These are phyloP conservation scores for Ambispora gerdemannii DNA, from an alignment of 192 early-diverging fungal genomes.

Conservation along the genomic window DNA sequence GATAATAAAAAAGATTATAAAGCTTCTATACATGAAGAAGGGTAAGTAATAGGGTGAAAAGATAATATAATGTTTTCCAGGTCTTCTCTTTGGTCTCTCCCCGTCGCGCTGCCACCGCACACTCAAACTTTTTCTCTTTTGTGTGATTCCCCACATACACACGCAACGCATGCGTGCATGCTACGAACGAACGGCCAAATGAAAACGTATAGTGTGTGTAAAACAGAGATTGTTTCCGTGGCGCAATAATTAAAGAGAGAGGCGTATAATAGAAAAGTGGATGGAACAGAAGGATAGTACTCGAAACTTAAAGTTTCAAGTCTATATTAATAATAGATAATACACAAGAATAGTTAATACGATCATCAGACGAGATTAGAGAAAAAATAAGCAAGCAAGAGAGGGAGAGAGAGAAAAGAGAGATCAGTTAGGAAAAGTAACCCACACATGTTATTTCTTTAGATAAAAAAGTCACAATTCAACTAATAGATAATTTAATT, in stretches of 20 bases:
- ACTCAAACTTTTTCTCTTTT: background rate
- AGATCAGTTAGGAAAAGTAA: constrained; percentile 8
- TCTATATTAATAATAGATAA: background rate
- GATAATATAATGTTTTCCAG: background rate
- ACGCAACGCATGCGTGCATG: too few relatives aligned
- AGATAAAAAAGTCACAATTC: constrained; percentile 15
- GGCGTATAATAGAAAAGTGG: background rate
- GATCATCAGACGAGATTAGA: background rate
- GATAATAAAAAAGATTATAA: constrained; percentile 25
- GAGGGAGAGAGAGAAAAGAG: constrained; percentile 26
- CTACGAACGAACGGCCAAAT: background rate
- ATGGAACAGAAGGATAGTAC: background rate
- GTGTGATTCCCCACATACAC: too few relatives aligned
- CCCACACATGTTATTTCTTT: constrained; percentile 25
- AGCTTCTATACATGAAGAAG: constrained; percentile 23
- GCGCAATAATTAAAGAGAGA: background rate
- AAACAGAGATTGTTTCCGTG: background rate
- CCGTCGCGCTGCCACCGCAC: background rate
- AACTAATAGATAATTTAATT: constrained; percentile 32
- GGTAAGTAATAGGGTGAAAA: constrained; percentile 13
- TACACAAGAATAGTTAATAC: background rate
- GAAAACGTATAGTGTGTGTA: background rate
- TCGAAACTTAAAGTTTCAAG: background rate
- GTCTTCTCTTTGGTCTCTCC: background rate
- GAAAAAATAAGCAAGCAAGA: constrained; percentile 2